These are phyloP conservation scores for Nicotiana knightiana DNA, from an alignment of 257 asterid genomes.

Conservation along the genomic window DNA sequence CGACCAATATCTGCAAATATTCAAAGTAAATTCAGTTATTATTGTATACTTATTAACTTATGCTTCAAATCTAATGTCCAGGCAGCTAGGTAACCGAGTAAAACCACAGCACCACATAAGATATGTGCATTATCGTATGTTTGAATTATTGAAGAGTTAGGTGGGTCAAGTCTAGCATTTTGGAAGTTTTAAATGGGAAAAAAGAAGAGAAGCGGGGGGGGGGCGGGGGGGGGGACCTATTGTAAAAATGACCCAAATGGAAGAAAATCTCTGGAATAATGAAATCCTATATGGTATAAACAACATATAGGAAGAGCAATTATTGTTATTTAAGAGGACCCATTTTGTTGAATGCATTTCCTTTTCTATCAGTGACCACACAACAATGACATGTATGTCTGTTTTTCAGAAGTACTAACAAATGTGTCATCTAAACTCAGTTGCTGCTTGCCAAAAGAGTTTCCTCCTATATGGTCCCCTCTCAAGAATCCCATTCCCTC, in stretches of 20 bases:
- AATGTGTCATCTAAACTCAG: constrained; percentile 30
- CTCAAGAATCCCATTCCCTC: constrained; percentile 14
- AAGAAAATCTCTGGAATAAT: background rate
- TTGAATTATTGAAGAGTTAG: constrained; percentile 30
- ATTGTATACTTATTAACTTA: too few relatives aligned
- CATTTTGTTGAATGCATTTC: constrained; percentile 28
- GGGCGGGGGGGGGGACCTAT: constrained; percentile 24
- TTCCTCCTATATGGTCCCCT: constrained; percentile 42
- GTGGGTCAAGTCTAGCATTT: constrained; percentile 34
- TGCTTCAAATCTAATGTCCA: too few relatives aligned
- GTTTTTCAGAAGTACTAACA: constrained; percentile 27
- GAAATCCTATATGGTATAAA: background rate
- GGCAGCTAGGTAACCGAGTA: too few relatives aligned
- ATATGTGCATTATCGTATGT: background rate
- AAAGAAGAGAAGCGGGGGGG: background rate
- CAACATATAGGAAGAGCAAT: constrained; percentile 13
- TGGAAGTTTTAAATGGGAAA: constrained; percentile 15
- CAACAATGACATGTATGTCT: constrained; percentile 40
- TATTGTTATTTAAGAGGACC: constrained; percentile 39
- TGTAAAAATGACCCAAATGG: constrained; percentile 16
- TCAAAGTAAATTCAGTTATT: too few relatives aligned
- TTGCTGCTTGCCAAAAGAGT: constrained; percentile 13
- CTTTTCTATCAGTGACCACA: constrained; percentile 19
- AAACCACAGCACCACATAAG: too few relatives aligned
- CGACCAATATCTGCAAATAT: too few relatives aligned